Conservation (phyloP, 192 early-diverging fungal species). For the Backusella australiensis region DNA sequence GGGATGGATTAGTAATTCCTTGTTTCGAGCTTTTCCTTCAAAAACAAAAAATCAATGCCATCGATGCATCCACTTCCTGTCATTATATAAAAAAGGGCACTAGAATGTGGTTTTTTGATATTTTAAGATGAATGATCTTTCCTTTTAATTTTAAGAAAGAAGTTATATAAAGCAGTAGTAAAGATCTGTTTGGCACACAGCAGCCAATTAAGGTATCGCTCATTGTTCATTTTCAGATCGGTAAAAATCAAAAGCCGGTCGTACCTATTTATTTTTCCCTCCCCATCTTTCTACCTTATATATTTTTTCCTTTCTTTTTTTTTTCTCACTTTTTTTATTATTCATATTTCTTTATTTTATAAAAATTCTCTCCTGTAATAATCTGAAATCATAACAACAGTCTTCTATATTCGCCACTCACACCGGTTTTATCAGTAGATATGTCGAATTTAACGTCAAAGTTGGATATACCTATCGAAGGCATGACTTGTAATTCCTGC, state of each 20-base stretch:
- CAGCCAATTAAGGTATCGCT: background rate
- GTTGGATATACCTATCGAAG: conserved; percentile 53
- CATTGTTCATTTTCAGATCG: background rate
- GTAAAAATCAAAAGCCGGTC: background rate
- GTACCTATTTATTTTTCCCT: background rate
- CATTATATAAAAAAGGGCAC: too few species aligned
- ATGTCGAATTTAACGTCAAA: conserved; percentile 24
- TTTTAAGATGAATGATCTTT: too few species aligned
- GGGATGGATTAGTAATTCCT: too few species aligned
- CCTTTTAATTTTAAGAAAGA: too few species aligned
- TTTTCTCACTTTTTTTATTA: background rate
- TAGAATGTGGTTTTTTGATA: too few species aligned
- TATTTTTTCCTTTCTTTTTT: conserved; percentile 11
- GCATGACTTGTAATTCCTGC: conserved; percentile 88
- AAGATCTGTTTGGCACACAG: conserved; percentile 21
- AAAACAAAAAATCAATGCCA: too few species aligned
- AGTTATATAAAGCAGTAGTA: conserved; percentile 41
- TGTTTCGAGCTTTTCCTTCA: too few species aligned
- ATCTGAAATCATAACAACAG: background rate
- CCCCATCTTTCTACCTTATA: background rate
- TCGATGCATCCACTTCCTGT: too few species aligned
- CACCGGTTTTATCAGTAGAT: background rate
- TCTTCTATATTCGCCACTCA: background rate
- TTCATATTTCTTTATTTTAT: background rate
- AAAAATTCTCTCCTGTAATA: background rate